A percentile compares a stretch with the other conserved stretches of the same genome.
These are phyloP conservation scores for Zoysia matrella DNA, from an alignment of 202 grass and related monocot genomes.

Conservation along the genomic window DNA sequence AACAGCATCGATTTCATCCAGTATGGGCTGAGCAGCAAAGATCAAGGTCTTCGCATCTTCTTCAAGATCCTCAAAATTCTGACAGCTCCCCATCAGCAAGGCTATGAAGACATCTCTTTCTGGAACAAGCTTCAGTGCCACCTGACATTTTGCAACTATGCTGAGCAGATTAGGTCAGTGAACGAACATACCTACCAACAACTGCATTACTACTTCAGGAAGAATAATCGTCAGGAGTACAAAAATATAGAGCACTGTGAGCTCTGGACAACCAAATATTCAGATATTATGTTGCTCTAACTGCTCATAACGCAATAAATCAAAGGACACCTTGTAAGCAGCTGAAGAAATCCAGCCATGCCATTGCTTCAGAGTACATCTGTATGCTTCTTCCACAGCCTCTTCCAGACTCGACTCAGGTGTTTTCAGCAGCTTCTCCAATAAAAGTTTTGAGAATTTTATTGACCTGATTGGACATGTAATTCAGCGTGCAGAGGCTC, in stretches of 20 bases:
- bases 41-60: constrained; percentile 56
- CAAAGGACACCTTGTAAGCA: constrained; percentile 75
- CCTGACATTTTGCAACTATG: constrained; percentile 61
- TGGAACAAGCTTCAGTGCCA: constrained; percentile 75
- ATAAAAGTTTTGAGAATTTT: constrained; percentile 63
- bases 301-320: neutral
- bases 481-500: neutral
- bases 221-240: neutral
- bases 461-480: constrained; percentile 56
- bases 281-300: neutral
- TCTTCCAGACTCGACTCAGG: constrained; percentile 55
- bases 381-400: constrained; percentile 76
- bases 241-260: neutral
- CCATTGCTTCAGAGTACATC: constrained; percentile 69
- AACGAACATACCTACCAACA: neutral
- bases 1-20: constrained; percentile 69
- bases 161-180: constrained; percentile 43
- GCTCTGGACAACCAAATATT: neutral
- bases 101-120: constrained; percentile 66
- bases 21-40: constrained; percentile 55
- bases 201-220: neutral
- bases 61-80: constrained; percentile 63
- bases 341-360: constrained; percentile 92
- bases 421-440: constrained; percentile 58
- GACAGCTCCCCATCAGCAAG: constrained; percentile 66